A percentile compares a stretch with the other conserved stretches of the same genome.
These are phyloP conservation scores for Tagetes erecta DNA, from an alignment of 129 eudicot species.

Conservation along the genomic window DNA sequence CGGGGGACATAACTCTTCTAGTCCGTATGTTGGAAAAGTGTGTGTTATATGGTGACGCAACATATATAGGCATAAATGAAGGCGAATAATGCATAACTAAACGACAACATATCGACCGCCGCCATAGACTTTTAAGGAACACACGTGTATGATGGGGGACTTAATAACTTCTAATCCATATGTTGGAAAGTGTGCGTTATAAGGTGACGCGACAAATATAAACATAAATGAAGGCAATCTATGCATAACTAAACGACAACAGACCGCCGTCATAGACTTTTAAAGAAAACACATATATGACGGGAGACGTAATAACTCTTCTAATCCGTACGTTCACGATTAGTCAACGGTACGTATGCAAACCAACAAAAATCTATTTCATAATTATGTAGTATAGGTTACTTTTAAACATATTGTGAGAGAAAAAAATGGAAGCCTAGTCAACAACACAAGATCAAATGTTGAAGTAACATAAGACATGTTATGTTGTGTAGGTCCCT, in stretches of 20 bases:
- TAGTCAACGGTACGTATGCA: constrained; percentile 8
- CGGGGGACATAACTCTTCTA: too few relatives aligned
- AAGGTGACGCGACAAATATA: too few relatives aligned
- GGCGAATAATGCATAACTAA: background rate
- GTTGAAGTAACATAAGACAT: constrained; percentile 12
- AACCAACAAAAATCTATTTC: background rate
- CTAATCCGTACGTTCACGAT: background rate
- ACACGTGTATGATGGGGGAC: too few relatives aligned
- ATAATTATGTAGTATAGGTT: background rate
- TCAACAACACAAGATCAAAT: background rate
- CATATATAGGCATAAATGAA: too few relatives aligned
- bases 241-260: background rate
- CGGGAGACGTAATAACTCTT: background rate
- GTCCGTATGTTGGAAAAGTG: too few relatives aligned
- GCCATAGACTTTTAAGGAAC: too few relatives aligned
- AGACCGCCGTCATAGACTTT: background rate
- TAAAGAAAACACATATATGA: background rate
- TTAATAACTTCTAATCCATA: too few relatives aligned
- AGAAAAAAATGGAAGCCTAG: background rate
- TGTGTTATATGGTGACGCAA: too few relatives aligned
- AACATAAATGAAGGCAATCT: background rate
- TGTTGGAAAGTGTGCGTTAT: too few relatives aligned
- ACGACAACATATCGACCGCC: background rate
- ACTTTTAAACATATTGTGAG: too few relatives aligned
- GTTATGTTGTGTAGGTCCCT: background rate